Evolutionary conservation across 768 basidiomycete genomes (phyloP), one percentile per base, ranked within the genome.

Genomic region (Panus rudis): DNA sequence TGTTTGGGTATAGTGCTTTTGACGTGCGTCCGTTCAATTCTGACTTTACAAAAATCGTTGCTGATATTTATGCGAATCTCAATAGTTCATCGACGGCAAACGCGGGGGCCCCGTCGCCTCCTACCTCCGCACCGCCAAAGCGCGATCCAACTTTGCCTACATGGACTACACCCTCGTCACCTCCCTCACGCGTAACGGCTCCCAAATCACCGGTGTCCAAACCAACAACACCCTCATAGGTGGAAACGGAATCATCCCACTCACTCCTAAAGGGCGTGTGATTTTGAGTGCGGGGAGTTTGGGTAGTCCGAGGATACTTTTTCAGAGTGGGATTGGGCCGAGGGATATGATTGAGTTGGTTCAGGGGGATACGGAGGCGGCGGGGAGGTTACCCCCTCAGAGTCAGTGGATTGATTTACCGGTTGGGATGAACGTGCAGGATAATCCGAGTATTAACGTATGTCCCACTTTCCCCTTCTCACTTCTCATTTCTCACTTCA

Each of bases 361-460:
- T 6, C 63, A 73, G 50, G 53, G 46, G 11, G 69, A 76, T 53
- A 45, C 75, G n/a, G 53, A 54, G 3, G 73, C 73, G 5, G 70
- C 67, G 2, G 59, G 68, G 23, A 62, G 66, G 32, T 62, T 81
- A 8, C 79, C 78, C 14, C 65, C 73, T 7, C 53, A 65, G 41
- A 52, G 56, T 6, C 57, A 75, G 40, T 81, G 67, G 66, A 79
- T 81, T 56, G 63, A 79, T 57, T 63, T 80, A 20, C 79, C 78
- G 1, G 78, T 80, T 33, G 79, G 79, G 5, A 57, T 68, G 41
- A 73, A 72, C 45, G 74, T 73, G 6, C 71, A 68, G 20, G 79
- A 81, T 53, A 80, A 80, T 57, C 79, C 79, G 14, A 78, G 76
- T 5, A 76, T 81, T 52, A 79, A 79, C 49, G 73, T 75, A 44